Base-by-base conservation (phyloP, 2,329 filamentous ascomycete genomes). In the Sporothrix globosa region DNA sequence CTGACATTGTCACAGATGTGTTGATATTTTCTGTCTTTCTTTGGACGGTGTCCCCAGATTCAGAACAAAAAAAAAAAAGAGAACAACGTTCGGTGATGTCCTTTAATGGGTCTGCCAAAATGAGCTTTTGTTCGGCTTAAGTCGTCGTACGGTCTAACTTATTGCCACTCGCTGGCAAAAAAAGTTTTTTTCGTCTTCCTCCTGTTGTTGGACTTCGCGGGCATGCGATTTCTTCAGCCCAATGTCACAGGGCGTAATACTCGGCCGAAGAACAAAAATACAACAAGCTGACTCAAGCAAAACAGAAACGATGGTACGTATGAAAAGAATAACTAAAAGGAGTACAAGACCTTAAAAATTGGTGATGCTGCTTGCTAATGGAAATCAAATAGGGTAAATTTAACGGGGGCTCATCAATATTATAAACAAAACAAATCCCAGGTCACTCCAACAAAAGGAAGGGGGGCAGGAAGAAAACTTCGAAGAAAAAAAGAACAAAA, bases 351-450 rank as follows among this genome's bases (percentile, higher is more conserved):
- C 6, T 11, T 46, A 11, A 48, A 4, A 30, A n/a, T 34, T 39
- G 63, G 19, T 39, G 63, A 39, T 66, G 46, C n/a, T 39, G 46
- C 21, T 53, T 66, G 63, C 63, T 52, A 66, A 66, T 50, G 44
- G 46, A 65, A 65, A 65, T 30, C 11, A 30, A 65, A 66, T 19
- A 65, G 46, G 13, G 58, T 46, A 52, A 52, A 39, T 52, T 46
- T 66, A 52, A 39, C 41, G 30, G 63, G 44, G 39, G 27, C 46
- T 52, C 24, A 9, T 46, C 41, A 17, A 21, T 65, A 50, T 65
- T 48, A 65, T 66, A 50, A 39, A 52, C 19, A 66, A 65, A 66
- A 66, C 44, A 50, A 60, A 69, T 39, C n/a, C 17, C 24, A 66
- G 63, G 63, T 41, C 46, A 66, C 46, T 52, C 24, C 2, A 46